Conservation (phyloP, 2,329 filamentous ascomycete species). For the Calonectria honghensis region DNA sequence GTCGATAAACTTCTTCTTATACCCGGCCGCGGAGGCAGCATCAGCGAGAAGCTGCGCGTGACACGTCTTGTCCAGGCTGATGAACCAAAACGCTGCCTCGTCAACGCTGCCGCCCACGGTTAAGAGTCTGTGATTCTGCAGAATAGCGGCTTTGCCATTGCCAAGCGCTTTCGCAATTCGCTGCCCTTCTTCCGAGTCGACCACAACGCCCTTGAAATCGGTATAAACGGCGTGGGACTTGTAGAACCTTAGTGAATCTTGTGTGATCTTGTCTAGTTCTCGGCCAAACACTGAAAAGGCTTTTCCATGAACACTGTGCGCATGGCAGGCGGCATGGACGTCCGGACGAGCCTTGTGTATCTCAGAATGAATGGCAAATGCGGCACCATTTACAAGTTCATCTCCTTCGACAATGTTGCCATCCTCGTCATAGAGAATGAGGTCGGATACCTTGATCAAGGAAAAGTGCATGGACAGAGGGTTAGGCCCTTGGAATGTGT, state of each 20-base stretch:
- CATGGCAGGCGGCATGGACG: slow-evolving; percentile 81
- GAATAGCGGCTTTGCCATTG: slow-evolving; percentile 70
- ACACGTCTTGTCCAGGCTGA: slow-evolving; percentile 56
- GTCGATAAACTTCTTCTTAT: slow-evolving; percentile 55
- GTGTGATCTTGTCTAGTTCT: slow-evolving; percentile 82
- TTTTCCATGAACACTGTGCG: slow-evolving; percentile 79
- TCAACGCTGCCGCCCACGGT: slow-evolving; percentile 75
- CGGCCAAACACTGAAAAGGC: slow-evolving; percentile 80
- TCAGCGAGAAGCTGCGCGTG: slow-evolving; percentile 56
- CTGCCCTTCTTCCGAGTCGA: slow-evolving; percentile 74
- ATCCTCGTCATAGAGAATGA: slow-evolving; percentile 75
- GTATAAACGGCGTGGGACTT: slow-evolving; percentile 43
- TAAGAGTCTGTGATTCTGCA: slow-evolving; percentile 78
- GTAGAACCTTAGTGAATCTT: slow-evolving; percentile 80
- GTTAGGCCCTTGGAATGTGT: not conserved
- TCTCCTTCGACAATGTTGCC: slow-evolving; percentile 81
- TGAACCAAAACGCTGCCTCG: slow-evolving; percentile 78
- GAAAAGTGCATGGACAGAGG: slow-evolving; percentile 74
- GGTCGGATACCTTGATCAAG: slow-evolving; percentile 78
- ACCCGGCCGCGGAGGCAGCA: slow-evolving; percentile 42
- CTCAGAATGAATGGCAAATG: slow-evolving; percentile 81
- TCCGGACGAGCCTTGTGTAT: slow-evolving; percentile 79
- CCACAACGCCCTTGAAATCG: slow-evolving; percentile 75
- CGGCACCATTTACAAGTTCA: slow-evolving; percentile 78
- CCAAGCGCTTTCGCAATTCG: slow-evolving; percentile 75